Percentiles rank a stretch among this genome's conserved stretches.
These are phyloP conservation scores for Fragaria nilgerrensis DNA, from an alignment of 306 rosid species.

Conservation along the genomic window DNA sequence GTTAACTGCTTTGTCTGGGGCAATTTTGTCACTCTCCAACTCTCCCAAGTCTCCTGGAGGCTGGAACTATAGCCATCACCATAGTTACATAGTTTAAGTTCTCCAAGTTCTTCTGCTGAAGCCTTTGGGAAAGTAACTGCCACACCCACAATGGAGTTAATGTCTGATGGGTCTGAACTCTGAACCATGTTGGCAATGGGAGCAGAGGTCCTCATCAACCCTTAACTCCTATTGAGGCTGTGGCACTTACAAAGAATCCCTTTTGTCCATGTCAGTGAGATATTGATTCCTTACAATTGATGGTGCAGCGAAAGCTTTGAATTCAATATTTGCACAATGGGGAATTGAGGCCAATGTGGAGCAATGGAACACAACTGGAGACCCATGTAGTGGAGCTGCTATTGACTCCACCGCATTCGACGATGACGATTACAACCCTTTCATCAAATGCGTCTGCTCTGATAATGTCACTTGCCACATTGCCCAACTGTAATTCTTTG, in stretches of 20 bases:
- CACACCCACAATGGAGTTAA: background rate
- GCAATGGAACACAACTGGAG: conserved; percentile 69
- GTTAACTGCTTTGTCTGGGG: background rate
- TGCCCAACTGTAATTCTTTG: conserved; percentile 37
- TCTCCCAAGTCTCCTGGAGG: too few species aligned
- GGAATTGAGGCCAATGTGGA: conserved; percentile 15
- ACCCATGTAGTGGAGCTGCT: conserved; percentile 68
- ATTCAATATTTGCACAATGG: conserved; percentile 64
- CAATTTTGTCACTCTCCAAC: background rate
- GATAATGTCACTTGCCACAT: conserved; percentile 52
- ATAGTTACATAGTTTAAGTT: background rate
- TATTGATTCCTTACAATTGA: background rate
- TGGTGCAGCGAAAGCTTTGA: conserved; percentile 52
- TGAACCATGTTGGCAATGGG: background rate
- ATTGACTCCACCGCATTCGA: conserved; percentile 22
- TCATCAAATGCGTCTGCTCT: conserved; percentile 66
- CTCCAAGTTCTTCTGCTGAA: background rate
- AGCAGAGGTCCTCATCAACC: background rate
- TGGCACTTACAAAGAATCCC: background rate
- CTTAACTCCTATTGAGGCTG: background rate
- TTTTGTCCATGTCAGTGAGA: background rate
- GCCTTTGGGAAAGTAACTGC: background rate
- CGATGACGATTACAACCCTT: conserved; percentile 21
- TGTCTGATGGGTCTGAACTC: background rate
- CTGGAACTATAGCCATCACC: too few species aligned